Base-by-base conservation (phyloP, 2,329 filamentous ascomycete genomes). In the Aspergillus candidus region DNA sequence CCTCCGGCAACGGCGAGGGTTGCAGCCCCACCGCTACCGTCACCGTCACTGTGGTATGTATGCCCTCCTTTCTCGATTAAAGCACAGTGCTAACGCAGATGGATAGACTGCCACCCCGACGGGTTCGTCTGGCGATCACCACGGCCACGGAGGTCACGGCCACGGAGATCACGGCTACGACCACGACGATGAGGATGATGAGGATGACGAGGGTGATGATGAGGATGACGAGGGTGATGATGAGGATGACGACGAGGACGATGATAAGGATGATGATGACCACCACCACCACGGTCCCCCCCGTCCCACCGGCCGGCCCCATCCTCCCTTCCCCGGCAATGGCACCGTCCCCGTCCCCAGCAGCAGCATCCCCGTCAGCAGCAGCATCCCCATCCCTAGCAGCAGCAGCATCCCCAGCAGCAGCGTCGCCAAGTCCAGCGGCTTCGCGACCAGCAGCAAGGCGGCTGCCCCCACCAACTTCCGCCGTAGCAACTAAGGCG, bases 41-140 rank as follows among this genome's bases (percentile, higher is more conserved):
- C 31, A 67, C 62, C 31, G 61, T 67, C 47, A 66, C 61, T 48
- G 59, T 61, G 50, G 62, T 66, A 62, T 38, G 61, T 58, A 32
- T n/a, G 3, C 7, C 13, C 13, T 30, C n/a, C 12, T 4, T 38
- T 5, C 4, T 18, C 2, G 31, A 6, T 4, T 6, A n/a, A 5
- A 11, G 13, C 4, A n/a, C 3, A n/a, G 13, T 43, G 22, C 40
- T 43, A 32, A 41, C 40, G 15, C 35, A 36, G 32, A 27, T 3
- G 22, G 6, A 27, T 10, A 27, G 22, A 27, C 22, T 6, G 22
- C 22, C 22, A 27, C 22, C 22, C 22, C 22, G 7, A 27, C 22
- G 22, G 22, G 22, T 10, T 27, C 22, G 22, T 27, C 22, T 10
- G 35, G 31, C 17, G 22, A 45, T 6, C 22, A 31, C 32, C 15